Evolutionary conservation across 2,329 filamentous ascomycete genomes (phyloP), one percentile per base, ranked within the genome.

Genomic region (Xylaria digitata): DNA sequence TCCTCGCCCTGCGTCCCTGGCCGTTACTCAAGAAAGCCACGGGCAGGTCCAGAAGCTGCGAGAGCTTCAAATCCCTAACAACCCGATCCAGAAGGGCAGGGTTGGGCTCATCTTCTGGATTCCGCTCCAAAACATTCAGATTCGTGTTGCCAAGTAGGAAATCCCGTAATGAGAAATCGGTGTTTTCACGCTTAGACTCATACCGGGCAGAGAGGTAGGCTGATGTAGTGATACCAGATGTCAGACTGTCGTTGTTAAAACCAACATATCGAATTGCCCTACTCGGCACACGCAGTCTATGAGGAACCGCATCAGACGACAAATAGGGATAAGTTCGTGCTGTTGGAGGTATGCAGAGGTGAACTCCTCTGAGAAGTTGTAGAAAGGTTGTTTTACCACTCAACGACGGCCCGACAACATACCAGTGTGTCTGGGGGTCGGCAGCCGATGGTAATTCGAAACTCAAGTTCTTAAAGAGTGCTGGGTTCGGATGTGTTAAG

Each of bases 11-110:
- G 70, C 95, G 85, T 6, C 92, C 95, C 80, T 99, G 96, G 0
- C 96, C 96, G 78, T 98, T 97, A 77, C 94, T 97, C 61, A 99
- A 81, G 77, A 96, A 97, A 26, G 92, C 88, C 7, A 98, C 92
- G 0, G 95, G 94, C 76, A 97, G 90, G 45, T 91, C 86, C 1
- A 96, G 81, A 52, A 98, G 82, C 8, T 85, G 82, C 0, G 85
- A 82, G 15, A 99, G 82, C 56, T 87, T 86, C 62, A 99, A 81
- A 72, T 96, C 90, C 6, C 77, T 76, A 17, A 94, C 86, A 0
- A 97, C 88, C 8, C 86, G 84, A 15, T 84, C 78, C 45, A 97
- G 78, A 0, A 88, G 78, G 3, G 79, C 71, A 26, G 80, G 73
- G 49, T 89, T 84, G 1, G 86, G 79, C 6, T 80, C 74, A 9